phyloP scores from a whole-genome alignment of 192 early-diverging fungal genomes.

The Backusella psychrophila region DNA sequence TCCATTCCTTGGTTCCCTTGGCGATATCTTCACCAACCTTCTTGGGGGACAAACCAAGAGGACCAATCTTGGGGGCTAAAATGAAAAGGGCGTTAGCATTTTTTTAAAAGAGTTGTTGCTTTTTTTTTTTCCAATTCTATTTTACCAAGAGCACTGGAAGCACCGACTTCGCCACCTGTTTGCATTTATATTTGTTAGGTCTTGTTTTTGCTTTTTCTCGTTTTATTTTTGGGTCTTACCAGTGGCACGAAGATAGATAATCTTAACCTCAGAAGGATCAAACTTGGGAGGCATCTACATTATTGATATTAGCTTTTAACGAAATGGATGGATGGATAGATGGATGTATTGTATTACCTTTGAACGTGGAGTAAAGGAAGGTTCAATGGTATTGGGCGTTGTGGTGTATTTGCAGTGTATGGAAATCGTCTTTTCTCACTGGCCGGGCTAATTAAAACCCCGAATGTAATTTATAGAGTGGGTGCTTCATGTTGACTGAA shows the following conservation, averaged over 20 bases:
- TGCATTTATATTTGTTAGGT: background rate
- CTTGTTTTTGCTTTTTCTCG: background rate
- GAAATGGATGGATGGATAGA: background rate
- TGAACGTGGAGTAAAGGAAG: constrained; percentile 13
- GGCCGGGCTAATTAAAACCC: background rate
- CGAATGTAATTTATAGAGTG: background rate
- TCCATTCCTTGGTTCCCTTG: constrained; percentile 97
- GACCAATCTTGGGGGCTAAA: constrained; percentile 93
- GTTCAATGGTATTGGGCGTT: background rate
- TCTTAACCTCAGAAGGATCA: constrained; percentile 78
- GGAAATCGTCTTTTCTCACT: background rate
- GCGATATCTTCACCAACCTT: constrained; percentile 99
- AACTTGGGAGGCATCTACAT: constrained; percentile 75
- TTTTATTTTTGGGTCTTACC: constrained; percentile 42
- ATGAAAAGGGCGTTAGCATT: background rate
- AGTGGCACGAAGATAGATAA: constrained; percentile 93
- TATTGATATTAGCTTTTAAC: background rate
- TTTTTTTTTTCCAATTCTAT: background rate
- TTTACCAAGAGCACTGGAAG: constrained; percentile 85
- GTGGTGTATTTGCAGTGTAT: background rate
- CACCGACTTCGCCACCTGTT: constrained; percentile 58
- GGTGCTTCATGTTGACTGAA: too few relatives aligned
- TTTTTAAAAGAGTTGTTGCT: background rate
- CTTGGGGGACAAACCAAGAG: constrained; percentile 99
- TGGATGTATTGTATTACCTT: background rate